Evolutionary conservation across 2,329 filamentous ascomycete species (phyloP).

Genomic region (Epichloe typhina): DNA sequence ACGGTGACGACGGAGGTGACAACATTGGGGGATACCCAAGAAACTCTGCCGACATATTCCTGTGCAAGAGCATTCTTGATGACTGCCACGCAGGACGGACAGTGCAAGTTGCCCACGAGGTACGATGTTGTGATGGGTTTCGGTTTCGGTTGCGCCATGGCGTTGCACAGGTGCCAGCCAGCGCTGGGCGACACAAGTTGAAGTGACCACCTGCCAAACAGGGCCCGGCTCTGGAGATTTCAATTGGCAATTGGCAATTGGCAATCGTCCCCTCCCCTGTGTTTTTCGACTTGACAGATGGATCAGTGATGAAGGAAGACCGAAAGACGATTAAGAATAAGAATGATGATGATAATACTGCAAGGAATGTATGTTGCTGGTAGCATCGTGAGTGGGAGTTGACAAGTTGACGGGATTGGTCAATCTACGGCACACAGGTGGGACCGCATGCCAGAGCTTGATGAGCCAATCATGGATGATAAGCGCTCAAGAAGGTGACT

Average conservation of each 20-base stretch:
- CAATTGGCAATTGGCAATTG: not conserved
- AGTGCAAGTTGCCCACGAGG: constrained; percentile 64
- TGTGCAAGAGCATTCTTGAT: constrained; percentile 47
- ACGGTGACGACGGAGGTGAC: constrained; percentile 57
- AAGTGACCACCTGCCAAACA: not conserved
- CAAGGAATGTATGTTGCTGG: not conserved
- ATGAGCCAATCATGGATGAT: no score
- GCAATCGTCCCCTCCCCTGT: not conserved
- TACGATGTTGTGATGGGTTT: constrained; percentile 41
- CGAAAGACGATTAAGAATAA: not conserved
- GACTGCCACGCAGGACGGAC: constrained; percentile 56
- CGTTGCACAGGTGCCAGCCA: constrained; percentile 4
- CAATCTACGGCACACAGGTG: not conserved
- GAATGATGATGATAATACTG: not conserved
- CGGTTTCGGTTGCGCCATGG: constrained; percentile 14
- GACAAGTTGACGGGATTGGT: not conserved
- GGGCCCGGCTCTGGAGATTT: not conserved
- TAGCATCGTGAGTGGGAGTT: not conserved
- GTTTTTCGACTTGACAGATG: not conserved
- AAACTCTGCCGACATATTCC: constrained; percentile 30
- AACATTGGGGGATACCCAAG: constrained; percentile 55
- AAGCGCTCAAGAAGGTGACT: no score
- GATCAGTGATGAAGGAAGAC: not conserved
- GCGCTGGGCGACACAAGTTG: not conserved
- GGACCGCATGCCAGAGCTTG: not conserved